Percentiles rank a stretch among this genome's conserved stretches.
Conservation (phyloP, 2,329 filamentous ascomycete species). For the Beauveria scarabaeidicola region DNA sequence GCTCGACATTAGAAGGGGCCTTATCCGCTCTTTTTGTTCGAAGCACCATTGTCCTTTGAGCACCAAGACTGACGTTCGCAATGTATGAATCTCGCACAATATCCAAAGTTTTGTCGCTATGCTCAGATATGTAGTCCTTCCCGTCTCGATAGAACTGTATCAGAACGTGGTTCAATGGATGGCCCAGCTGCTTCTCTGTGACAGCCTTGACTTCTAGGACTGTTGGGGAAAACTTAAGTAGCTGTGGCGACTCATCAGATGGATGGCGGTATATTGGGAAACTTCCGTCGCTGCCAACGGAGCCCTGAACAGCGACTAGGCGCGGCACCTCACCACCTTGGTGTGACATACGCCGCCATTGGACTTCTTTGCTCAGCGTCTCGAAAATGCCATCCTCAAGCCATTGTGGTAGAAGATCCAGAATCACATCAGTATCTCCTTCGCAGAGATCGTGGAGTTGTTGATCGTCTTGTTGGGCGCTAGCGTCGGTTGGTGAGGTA, state of each 20-base stretch:
- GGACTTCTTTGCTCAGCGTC: conserved; percentile 62
- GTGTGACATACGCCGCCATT: conserved; percentile 89
- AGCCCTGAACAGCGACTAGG: conserved; percentile 81
- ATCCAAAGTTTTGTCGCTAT: conserved; percentile 94
- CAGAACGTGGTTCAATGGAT: conserved; percentile 80
- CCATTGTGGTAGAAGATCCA: conserved; percentile 55
- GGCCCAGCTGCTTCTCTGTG: conserved; percentile 66
- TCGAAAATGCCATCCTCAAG: conserved; percentile 57
- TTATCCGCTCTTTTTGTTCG: conserved; percentile 63
- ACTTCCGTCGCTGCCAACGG: conserved; percentile 56
- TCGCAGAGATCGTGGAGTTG: conserved; percentile 51
- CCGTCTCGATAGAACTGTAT: conserved; percentile 91
- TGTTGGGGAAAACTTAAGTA: conserved; percentile 66
- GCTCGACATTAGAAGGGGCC: conserved; percentile 22
- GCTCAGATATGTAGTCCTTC: conserved; percentile 87
- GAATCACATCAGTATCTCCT: conserved; percentile 69
- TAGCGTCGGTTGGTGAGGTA: not conserved
- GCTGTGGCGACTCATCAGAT: conserved; percentile 73
- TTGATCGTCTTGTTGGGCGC: conserved; percentile 12
- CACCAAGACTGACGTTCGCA: conserved; percentile 89
- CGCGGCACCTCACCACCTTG: conserved; percentile 86
- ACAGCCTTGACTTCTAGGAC: conserved; percentile 59
- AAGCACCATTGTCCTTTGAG: conserved; percentile 81
- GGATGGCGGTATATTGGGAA: conserved; percentile 94
- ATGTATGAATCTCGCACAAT: conserved; percentile 75